A percentile compares a stretch with the other conserved stretches of the same genome.
These are phyloP conservation scores for Allium sativum DNA, from an alignment of 106 monocot genomes.

Conservation along the genomic window DNA sequence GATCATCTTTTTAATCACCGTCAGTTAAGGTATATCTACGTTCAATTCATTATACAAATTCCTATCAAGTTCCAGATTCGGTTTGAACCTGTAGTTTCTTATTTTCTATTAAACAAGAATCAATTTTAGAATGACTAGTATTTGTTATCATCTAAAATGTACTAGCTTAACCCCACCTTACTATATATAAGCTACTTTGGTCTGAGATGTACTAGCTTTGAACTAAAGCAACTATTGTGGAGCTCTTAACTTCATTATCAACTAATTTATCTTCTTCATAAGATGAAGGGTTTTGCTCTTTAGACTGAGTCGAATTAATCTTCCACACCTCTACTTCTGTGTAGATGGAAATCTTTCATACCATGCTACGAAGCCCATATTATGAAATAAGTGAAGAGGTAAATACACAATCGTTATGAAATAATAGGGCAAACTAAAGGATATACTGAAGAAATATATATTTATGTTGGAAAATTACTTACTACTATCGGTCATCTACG, in stretches of 20 bases:
- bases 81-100: too few relatives aligned
- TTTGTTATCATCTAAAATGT: too few relatives aligned
- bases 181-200: too few relatives aligned
- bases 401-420: background rate
- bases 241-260: conserved; percentile 16
- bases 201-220: too few relatives aligned
- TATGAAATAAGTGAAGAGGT: background rate
- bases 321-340: conserved; percentile 60
- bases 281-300: conserved; percentile 16
- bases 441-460: background rate
- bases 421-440: background rate
- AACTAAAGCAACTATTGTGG: background rate
- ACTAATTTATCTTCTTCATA: conserved; percentile 4
- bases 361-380: conserved; percentile 64
- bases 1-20: too few relatives aligned
- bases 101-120: too few relatives aligned
- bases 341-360: conserved; percentile 59
- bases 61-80: too few relatives aligned
- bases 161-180: too few relatives aligned
- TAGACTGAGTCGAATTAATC: conserved; percentile 40
- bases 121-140: too few relatives aligned
- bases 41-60: too few relatives aligned
- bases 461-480: conserved; percentile 6
- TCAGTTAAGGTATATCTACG: too few relatives aligned
- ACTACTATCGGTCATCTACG: conserved; percentile 79